Percentiles rank a stretch among this genome's conserved stretches.
Conservation (phyloP, 2,329 filamentous ascomycete genomes). For the Hirsutella rhossiliensis region DNA sequence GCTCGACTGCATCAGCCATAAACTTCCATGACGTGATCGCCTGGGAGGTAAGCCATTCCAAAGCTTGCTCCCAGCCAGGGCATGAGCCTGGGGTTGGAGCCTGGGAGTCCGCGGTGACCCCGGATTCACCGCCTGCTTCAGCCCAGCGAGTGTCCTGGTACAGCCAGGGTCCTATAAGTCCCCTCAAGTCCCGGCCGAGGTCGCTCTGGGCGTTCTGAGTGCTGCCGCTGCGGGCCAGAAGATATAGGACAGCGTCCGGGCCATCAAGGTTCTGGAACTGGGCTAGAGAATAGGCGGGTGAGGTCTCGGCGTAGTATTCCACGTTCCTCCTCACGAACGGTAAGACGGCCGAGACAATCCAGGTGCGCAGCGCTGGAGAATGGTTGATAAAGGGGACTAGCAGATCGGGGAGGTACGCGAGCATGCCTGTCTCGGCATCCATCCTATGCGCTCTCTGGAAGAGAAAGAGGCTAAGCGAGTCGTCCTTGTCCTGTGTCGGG, state of each 20-base stretch:
- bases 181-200: slow-evolving; percentile 53
- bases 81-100: slow-evolving; percentile 24
- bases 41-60: slow-evolving; percentile 53
- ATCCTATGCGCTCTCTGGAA: slow-evolving; percentile 56
- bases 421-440: slow-evolving; percentile 59
- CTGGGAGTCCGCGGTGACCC: slow-evolving; percentile 8
- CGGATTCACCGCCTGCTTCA: slow-evolving; percentile 2
- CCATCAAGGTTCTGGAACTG: slow-evolving; percentile 53
- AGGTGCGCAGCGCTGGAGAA: slow-evolving; percentile 48
- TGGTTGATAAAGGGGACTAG: slow-evolving; percentile 55
- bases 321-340: slow-evolving; percentile 57
- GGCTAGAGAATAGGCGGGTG: slow-evolving; percentile 39
- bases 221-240: slow-evolving; percentile 45
- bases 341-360: slow-evolving; percentile 57
- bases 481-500: slow-evolving; percentile 33
- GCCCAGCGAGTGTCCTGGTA: slow-evolving; percentile 50
- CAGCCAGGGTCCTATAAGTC: slow-evolving; percentile 63
- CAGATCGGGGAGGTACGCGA: slow-evolving; percentile 55
- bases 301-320: slow-evolving; percentile 51
- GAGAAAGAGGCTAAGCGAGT: slow-evolving; percentile 51
- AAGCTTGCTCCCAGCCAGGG: slow-evolving; percentile 56
- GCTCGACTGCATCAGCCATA: slow-evolving; percentile 50
- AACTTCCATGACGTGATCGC: slow-evolving; percentile 48
- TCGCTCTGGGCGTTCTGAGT: slow-evolving; percentile 24
- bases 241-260: slow-evolving; percentile 42